Evolutionary conservation across 768 basidiomycete species (phyloP).

Genomic region (Pholiota molesta): DNA sequence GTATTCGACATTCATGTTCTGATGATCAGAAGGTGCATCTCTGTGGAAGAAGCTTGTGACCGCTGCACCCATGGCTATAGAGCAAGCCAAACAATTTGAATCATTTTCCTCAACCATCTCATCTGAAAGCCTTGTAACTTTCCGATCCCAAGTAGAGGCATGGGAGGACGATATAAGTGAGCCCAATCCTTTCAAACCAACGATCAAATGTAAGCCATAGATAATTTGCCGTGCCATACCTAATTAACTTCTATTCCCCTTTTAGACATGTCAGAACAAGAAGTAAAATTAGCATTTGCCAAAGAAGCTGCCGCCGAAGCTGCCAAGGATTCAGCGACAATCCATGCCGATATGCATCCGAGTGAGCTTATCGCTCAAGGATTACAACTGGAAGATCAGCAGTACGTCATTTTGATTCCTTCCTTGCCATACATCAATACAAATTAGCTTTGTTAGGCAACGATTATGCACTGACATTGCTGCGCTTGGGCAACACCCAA

Average conservation of each 20-base stretch:
- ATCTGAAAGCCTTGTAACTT: conserved; percentile 9
- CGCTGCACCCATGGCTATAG: conserved; percentile 11
- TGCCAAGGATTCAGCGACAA: not conserved
- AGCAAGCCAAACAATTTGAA: conserved; percentile 8
- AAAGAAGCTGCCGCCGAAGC: conserved; percentile 2
- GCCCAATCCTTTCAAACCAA: conserved; percentile 26
- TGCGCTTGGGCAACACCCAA: conserved; percentile 4
- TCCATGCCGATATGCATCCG: conserved; percentile 9
- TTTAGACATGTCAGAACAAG: not conserved
- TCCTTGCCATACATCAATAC: not conserved
- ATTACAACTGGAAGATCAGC: conserved; percentile 12
- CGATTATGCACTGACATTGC: not conserved
- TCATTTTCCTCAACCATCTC: conserved; percentile 16
- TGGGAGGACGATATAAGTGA: conserved; percentile 26
- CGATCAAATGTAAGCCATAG: conserved; percentile 9
- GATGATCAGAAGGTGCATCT: conserved; percentile 9
- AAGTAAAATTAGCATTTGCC: conserved; percentile 5
- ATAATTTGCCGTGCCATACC: not conserved
- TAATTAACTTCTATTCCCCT: not conserved
- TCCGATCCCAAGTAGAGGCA: conserved; percentile 15
- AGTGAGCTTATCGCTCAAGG: conserved; percentile 6
- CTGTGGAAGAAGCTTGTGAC: conserved; percentile 19
- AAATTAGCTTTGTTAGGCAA: conserved; percentile 1
- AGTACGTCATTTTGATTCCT: conserved; percentile 1
- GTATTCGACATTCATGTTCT: not conserved